Conservation (phyloP, 345 rosid species). For the Hirschfeldia incana region DNA sequence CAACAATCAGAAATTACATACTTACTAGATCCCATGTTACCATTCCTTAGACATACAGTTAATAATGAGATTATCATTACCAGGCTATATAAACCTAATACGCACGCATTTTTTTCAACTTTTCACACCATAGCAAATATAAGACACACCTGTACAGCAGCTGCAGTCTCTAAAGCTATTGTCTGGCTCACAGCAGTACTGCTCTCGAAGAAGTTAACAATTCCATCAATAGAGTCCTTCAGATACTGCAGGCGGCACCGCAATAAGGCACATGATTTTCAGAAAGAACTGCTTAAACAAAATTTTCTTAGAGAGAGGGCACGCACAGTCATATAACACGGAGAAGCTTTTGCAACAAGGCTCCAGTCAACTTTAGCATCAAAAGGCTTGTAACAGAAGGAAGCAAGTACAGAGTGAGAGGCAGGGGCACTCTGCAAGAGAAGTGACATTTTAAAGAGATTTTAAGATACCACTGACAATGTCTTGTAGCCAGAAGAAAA, state of each 20-base stretch:
- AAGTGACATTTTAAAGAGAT: constrained; percentile 8
- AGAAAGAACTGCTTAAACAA: constrained; percentile 1
- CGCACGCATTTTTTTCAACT: not conserved
- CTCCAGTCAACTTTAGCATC: constrained; percentile 98
- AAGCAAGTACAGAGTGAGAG: constrained; percentile 69
- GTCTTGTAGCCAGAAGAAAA: constrained; percentile 21
- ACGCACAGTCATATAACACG: constrained; percentile 91
- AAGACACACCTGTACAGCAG: constrained; percentile 86
- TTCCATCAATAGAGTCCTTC: constrained; percentile 77
- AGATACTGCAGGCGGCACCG: constrained; percentile 60
- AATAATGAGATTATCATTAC: constrained; percentile 15
- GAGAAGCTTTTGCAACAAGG: constrained; percentile 91
- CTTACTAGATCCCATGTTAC: not conserved
- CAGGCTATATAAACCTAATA: constrained; percentile 10
- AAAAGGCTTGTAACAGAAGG: constrained; percentile 90
- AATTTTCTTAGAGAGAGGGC: constrained; percentile 22
- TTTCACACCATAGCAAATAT: constrained; percentile 25
- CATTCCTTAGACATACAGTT: constrained; percentile 15
- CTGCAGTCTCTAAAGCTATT: constrained; percentile 94
- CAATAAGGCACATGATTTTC: constrained; percentile 17
- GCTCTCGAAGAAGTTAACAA: constrained; percentile 82
- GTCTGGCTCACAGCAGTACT: constrained; percentile 80
- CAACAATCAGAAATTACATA: not conserved
- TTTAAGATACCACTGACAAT: constrained; percentile 18
- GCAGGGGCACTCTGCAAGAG: constrained; percentile 85